phyloP scores from a whole-genome alignment of 306 rosid genomes.

The Trifolium subterraneum region DNA sequence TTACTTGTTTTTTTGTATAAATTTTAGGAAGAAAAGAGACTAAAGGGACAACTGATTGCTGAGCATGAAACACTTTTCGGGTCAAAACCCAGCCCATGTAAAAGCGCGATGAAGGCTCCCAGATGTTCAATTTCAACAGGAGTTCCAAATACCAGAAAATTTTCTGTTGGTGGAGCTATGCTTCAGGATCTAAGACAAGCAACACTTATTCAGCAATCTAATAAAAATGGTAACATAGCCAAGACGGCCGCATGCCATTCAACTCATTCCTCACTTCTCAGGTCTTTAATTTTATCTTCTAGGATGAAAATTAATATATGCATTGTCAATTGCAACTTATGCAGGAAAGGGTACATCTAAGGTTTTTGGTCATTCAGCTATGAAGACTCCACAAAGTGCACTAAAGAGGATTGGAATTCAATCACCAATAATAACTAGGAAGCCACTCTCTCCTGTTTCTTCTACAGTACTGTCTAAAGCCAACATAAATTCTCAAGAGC shows the following conservation, averaged over 20 bases:
- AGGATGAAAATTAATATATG: slow-evolving; percentile 4
- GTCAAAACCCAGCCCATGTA: slow-evolving; percentile 47
- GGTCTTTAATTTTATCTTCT: slow-evolving; percentile 38
- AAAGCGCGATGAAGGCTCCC: slow-evolving; percentile 43
- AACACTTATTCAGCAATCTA: slow-evolving; percentile 48
- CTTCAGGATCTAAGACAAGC: slow-evolving; percentile 58
- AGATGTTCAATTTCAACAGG: slow-evolving; percentile 54
- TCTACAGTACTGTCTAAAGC: slow-evolving; percentile 47
- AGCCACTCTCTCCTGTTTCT: slow-evolving; percentile 68
- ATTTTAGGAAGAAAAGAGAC: slow-evolving; percentile 49
- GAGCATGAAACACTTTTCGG: slow-evolving; percentile 69
- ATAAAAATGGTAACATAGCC: slow-evolving; percentile 47
- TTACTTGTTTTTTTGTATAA: not conserved
- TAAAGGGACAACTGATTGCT: slow-evolving; percentile 53
- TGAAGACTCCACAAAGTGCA: slow-evolving; percentile 37
- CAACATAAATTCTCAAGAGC: slow-evolving; percentile 48
- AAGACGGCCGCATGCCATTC: slow-evolving; percentile 44
- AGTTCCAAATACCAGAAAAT: slow-evolving; percentile 49
- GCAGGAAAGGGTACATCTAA: slow-evolving; percentile 54
- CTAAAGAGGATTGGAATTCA: slow-evolving; percentile 43
- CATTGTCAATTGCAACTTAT: not conserved
- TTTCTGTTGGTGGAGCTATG: slow-evolving; percentile 60
- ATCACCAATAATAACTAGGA: slow-evolving; percentile 46
- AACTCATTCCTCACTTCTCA: slow-evolving; percentile 49
- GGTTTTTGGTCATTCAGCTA: slow-evolving; percentile 41